Percentiles rank a stretch among this genome's conserved stretches.
Evolutionary conservation across 345 rosid genomes (phyloP).

Genomic region (Bruguiera sexangula): DNA sequence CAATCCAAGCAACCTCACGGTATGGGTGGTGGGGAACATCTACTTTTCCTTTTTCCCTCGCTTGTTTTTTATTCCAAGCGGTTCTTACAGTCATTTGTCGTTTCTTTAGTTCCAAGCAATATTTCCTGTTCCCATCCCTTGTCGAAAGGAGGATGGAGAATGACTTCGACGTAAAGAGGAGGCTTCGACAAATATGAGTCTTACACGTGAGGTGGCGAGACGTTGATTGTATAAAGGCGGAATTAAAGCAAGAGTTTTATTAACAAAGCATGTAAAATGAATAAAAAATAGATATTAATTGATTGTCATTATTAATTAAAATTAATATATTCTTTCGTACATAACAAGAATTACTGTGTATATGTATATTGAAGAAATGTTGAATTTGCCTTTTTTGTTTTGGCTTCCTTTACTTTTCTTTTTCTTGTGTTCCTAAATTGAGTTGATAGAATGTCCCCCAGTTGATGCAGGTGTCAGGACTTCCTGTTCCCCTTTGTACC

Average conservation of each 20-base stretch:
- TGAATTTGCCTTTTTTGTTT: conserved; percentile 21
- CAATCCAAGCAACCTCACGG: conserved; percentile 37
- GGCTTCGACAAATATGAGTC: conserved; percentile 23
- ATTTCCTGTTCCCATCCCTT: conserved; percentile 39
- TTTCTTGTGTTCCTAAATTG: conserved; percentile 49
- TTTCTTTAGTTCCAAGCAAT: conserved; percentile 48
- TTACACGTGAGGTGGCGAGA: conserved; percentile 35
- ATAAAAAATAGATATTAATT: too few species aligned
- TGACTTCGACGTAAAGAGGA: background rate
- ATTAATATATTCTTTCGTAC: too few species aligned
- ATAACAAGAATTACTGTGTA: too few species aligned
- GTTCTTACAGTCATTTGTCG: conserved; percentile 16
- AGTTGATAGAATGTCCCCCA: conserved; percentile 45
- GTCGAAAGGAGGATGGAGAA: conserved; percentile 6
- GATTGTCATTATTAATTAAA: too few species aligned
- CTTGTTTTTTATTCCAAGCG: conserved; percentile 1
- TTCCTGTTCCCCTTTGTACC: background rate
- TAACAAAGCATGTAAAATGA: too few species aligned
- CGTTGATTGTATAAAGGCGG: background rate
- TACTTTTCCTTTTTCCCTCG: conserved; percentile 22
- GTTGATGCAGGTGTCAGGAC: background rate
- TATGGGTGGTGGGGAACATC: conserved; percentile 56
- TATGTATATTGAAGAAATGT: background rate
- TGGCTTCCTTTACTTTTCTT: conserved; percentile 23
- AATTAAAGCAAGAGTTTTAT: too few species aligned